phyloP scores from a whole-genome alignment of 1,284 basidiomycete genomes.

The Pseudozyma sp. region DNA sequence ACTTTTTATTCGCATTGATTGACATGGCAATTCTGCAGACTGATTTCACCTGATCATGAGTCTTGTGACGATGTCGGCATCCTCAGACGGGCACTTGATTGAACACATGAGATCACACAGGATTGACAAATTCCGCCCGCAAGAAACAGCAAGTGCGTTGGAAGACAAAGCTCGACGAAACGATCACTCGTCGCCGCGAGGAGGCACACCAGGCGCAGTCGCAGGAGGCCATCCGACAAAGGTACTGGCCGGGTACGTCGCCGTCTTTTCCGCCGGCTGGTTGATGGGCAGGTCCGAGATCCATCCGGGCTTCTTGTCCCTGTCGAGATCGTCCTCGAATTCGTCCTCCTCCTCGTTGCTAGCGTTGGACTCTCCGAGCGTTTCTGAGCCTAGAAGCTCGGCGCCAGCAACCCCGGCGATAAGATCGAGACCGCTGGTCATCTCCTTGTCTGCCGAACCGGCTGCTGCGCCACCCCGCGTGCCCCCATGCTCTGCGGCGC shows the following conservation, averaged over 20 bases:
- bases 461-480: constrained; percentile 4
- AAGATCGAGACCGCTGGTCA: constrained; percentile 45
- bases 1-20: no score
- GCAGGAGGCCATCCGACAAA: constrained; percentile 46
- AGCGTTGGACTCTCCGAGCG: constrained; percentile 24
- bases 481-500: constrained; percentile 5
- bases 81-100: no score
- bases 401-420: constrained; percentile 49
- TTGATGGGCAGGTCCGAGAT: constrained; percentile 53
- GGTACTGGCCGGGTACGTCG: constrained; percentile 43
- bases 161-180: background rate
- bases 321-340: constrained; percentile 30
- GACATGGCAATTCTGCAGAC: no score
- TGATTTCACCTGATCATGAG: no score
- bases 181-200: constrained; percentile 10
- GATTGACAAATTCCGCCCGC: no score
- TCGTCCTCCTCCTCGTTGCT: constrained; percentile 46
- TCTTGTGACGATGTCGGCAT: no score
- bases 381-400: constrained; percentile 34
- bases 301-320: constrained; percentile 39
- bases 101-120: no score
- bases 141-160: background rate
- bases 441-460: constrained; percentile 21
- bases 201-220: constrained; percentile 11
- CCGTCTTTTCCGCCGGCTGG: constrained; percentile 45